Conservation (phyloP, 208 protist genomes). For the Trypanosoma congolense region DNA sequence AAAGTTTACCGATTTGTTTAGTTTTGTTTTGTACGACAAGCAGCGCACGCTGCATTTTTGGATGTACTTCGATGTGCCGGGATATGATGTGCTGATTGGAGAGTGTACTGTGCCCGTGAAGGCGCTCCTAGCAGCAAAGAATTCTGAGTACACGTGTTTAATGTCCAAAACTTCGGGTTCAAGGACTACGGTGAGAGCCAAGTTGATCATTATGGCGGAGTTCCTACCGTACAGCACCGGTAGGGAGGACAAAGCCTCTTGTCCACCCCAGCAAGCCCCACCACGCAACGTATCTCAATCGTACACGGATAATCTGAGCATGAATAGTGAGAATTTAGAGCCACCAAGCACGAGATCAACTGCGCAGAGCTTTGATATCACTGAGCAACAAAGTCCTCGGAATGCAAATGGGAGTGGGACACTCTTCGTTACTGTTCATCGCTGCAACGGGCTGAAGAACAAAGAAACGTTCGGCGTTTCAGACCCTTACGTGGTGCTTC, state of each 20-base stretch:
- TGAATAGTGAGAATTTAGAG: conserved; percentile 1
- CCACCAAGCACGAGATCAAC: conserved; percentile 28
- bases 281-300: conserved; percentile 27
- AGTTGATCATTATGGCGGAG: conserved; percentile 35
- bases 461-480: conserved; percentile 46
- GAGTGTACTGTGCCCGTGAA: conserved; percentile 39
- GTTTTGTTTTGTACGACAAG: conserved; percentile 60
- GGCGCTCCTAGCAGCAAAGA: conserved; percentile 33
- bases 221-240: conserved; percentile 34
- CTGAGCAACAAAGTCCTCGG: no score
- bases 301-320: conserved; percentile 24
- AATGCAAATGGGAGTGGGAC: conserved; percentile 35
- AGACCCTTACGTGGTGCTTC: conserved; percentile 68
- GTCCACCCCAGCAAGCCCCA: conserved; percentile 24
- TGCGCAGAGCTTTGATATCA: conserved; percentile 7
- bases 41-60: conserved; percentile 49
- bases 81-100: conserved; percentile 50
- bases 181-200: conserved; percentile 30
- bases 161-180: conserved; percentile 32
- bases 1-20: conserved; percentile 43
- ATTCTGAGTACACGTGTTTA: conserved; percentile 31
- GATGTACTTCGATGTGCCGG: conserved; percentile 69
- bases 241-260: conserved; percentile 7
- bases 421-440: conserved; percentile 54
- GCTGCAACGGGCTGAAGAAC: conserved; percentile 52